Evolutionary conservation across 2,329 filamentous ascomycete genomes (phyloP), one percentile per base, ranked within the genome.

Genomic region (Pezicula rhizophila): DNA sequence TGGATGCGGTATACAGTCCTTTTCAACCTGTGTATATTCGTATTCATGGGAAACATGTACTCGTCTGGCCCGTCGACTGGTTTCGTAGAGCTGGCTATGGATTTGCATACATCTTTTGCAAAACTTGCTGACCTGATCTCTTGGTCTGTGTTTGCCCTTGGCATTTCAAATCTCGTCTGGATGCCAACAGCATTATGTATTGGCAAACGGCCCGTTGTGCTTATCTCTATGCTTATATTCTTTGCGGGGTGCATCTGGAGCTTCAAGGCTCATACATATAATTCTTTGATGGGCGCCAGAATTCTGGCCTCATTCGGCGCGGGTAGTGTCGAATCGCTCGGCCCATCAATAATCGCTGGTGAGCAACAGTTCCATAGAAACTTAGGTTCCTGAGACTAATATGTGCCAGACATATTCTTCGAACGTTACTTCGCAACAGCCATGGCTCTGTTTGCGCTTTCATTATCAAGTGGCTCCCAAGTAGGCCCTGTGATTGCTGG

Each of bases 141-240:
- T 6, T 58, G 49, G 42, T 51, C 54, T 15, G 56, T 57, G 5
- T 55, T 58, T 25, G 54, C 56, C 8, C 48, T 58, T 11, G 54
- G 56, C 12, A 46, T 57, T 20, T 47, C 45, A 5, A 54, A 57
- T 25, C 39, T 57, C 28, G 47, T 54, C 38, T 52, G 53, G 51
- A 57, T 52, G 45, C 53, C 54, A 11, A 51, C 49, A 2, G 52
- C 56, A 15, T 45, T 54, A 8, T 57, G 52, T 25, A 45, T 70
- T 34, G 69, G 69, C 15, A 69, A 70, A 39, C 64, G 68, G 5
- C 64, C 63, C 1, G 52, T 61, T 5, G 58, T 66, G 4, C 43
- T 69, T 6, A 47, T 64, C 4, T 63, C 65, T 11, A 60, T 64
- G 54, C 42, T 58, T 1, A 56, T 66, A 39, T 64, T 67, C 45